Conservation (phyloP, 306 rosid genomes). For the Abrus pulchellus region DNA sequence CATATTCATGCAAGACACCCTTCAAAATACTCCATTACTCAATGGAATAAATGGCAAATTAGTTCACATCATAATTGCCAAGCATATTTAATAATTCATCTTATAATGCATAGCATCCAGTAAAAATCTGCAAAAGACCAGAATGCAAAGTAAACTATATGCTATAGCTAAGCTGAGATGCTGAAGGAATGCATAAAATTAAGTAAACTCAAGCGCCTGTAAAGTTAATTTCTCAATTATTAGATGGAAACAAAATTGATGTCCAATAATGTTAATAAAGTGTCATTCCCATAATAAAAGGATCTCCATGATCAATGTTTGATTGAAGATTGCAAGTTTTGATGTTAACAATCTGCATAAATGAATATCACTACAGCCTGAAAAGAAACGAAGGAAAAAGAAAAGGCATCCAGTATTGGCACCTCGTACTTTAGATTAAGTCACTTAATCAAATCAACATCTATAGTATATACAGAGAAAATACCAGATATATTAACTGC, state of each 20-base stretch:
- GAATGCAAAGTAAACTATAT: constrained; percentile 30
- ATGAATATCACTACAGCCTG: constrained; percentile 2
- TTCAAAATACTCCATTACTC: constrained; percentile 4
- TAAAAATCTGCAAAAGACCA: constrained; percentile 26
- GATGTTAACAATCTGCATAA: constrained; percentile 4
- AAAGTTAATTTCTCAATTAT: neutral
- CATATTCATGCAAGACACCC: constrained; percentile 37
- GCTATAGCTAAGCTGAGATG: constrained; percentile 11
- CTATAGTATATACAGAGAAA: neutral
- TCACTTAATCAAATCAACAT: constrained; percentile 24
- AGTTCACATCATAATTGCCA: constrained; percentile 20
- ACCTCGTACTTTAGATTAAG: constrained; percentile 18
- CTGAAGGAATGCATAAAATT: constrained; percentile 20
- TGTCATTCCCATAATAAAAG: constrained; percentile 21
- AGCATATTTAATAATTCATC: constrained; percentile 29
- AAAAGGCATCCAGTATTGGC: constrained; percentile 18
- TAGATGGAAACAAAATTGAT: constrained; percentile 34
- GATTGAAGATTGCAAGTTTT: constrained; percentile 27
- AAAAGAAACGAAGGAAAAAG: neutral
- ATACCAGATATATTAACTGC: neutral
- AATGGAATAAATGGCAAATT: constrained; percentile 19
- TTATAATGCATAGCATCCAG: constrained; percentile 10
- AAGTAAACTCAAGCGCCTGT: constrained; percentile 22
- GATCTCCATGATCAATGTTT: constrained; percentile 9
- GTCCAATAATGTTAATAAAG: constrained; percentile 15